Evolutionary conservation across 768 basidiomycete species (phyloP), one percentile per base, ranked within the genome.

Genomic region (Hericium coralloides): DNA sequence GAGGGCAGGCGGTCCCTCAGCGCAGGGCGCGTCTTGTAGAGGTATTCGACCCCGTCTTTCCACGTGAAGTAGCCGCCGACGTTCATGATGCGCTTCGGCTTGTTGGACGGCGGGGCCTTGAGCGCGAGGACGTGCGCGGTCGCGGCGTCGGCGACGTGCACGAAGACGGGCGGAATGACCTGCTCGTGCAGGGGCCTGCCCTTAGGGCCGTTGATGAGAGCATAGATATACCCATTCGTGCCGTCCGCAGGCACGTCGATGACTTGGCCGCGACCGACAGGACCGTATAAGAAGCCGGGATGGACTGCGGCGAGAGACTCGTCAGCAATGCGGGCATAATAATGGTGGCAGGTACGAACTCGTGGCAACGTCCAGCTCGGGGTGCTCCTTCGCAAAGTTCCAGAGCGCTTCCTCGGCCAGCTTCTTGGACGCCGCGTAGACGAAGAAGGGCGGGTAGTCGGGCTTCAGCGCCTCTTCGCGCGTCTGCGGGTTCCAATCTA

Each of bases 271-370:
- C 56, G 53, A 22, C 55, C 49, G 18, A 62, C 60, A 12, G 64
- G 66, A 10, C 69, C 67, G 47, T 63, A 65, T 18, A 69, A 52
- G 59, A 66, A 66, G 0, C 66, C 64, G 3, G 68, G 68, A n/a
- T 66, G 63, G 51, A 68, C 69, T 70, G 61, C 2, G 4, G 31
- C 10, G 41, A 43, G 41, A 20, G 15, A 20, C 43, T 45, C 12
- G 22, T 17, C n/a, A 45, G 5, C 14, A 18, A n/a, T 51, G 31
- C 6, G n/a, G 14, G 18, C 5, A 6, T 2, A 39, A 17, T 14
- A 6, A 12, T 10, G 53, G 39, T 12, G 17, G n/a, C 36, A 5
- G 38, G 17, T 38, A 38, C 52, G 15, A 31, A 57, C 43, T 38
- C 6, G 26, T 53, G 18, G 31, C 47, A 17, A 52, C 41, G 51